Evolutionary conservation across 345 rosid species (phyloP).

Genomic region (Eucalyptus albens): DNA sequence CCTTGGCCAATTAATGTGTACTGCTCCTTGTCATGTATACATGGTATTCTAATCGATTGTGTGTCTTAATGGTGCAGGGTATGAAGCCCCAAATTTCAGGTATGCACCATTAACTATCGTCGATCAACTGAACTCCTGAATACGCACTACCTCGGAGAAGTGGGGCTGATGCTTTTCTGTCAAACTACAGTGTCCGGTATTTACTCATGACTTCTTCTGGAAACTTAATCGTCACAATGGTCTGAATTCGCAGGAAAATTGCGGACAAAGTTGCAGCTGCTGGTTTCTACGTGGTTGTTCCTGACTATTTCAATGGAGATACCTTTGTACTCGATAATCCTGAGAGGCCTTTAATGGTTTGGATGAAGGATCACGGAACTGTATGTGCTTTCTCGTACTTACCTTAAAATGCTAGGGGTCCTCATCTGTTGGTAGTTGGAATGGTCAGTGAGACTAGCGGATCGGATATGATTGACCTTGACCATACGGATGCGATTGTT

Average conservation of each 20-base stretch:
- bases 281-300: constrained; percentile 62
- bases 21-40: not conserved
- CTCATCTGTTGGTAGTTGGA: not conserved
- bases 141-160: not conserved
- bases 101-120: not conserved
- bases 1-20: not conserved
- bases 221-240: not conserved
- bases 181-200: not conserved
- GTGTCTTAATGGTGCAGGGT: constrained; percentile 31
- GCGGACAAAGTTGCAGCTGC: constrained; percentile 75
- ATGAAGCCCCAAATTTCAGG: constrained; percentile 82
- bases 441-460: not conserved
- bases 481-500: not conserved
- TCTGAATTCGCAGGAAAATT: constrained; percentile 32
- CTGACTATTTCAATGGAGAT: constrained; percentile 60
- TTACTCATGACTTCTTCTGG: not conserved
- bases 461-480: not conserved
- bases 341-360: constrained; percentile 26
- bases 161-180: not conserved
- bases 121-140: not conserved
- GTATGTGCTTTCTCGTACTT: constrained; percentile 20
- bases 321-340: constrained; percentile 25
- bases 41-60: not conserved
- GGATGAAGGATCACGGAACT: constrained; percentile 53
- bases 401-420: not conserved